Conservation (phyloP, 257 asterid species). For the Fraxinus cuspidata region DNA sequence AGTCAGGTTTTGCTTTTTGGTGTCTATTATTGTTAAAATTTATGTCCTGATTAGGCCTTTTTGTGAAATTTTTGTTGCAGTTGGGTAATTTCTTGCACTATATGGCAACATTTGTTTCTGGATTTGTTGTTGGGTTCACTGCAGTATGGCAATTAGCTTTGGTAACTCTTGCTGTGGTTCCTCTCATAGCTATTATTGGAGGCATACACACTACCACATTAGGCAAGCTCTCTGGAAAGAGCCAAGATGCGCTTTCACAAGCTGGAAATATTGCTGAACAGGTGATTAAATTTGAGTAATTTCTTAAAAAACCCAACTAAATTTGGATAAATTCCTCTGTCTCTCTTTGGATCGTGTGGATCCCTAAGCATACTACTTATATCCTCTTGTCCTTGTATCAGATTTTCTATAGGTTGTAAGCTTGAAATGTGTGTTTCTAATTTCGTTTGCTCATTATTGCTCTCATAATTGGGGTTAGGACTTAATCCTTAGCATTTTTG, state of each 20-base stretch:
- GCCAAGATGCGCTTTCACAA: constrained; percentile 83
- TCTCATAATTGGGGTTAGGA: background rate
- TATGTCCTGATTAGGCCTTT: constrained; percentile 4
- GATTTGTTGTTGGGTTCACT: constrained; percentile 87
- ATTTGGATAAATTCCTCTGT: background rate
- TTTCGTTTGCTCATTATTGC: background rate
- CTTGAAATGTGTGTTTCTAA: no score
- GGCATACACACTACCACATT: constrained; percentile 67
- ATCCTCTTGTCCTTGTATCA: no score
- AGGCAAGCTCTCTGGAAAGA: constrained; percentile 66
- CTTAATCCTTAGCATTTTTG: background rate
- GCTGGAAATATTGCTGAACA: constrained; percentile 90
- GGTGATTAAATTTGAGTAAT: constrained; percentile 37
- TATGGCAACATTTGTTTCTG: constrained; percentile 90
- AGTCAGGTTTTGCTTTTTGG: background rate
- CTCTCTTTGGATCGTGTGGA: background rate
- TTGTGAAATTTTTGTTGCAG: constrained; percentile 36
- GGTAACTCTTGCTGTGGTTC: constrained; percentile 86
- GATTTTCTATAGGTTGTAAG: no score
- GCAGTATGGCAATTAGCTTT: constrained; percentile 94
- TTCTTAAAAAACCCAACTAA: background rate
- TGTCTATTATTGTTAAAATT: background rate
- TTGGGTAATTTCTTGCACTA: constrained; percentile 96
- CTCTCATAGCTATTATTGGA: constrained; percentile 84
- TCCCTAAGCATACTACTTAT: no score